Evolutionary conservation across 768 basidiomycete species (phyloP), one percentile per base, ranked within the genome.

Genomic region (Kwoniella botswanensis): DNA sequence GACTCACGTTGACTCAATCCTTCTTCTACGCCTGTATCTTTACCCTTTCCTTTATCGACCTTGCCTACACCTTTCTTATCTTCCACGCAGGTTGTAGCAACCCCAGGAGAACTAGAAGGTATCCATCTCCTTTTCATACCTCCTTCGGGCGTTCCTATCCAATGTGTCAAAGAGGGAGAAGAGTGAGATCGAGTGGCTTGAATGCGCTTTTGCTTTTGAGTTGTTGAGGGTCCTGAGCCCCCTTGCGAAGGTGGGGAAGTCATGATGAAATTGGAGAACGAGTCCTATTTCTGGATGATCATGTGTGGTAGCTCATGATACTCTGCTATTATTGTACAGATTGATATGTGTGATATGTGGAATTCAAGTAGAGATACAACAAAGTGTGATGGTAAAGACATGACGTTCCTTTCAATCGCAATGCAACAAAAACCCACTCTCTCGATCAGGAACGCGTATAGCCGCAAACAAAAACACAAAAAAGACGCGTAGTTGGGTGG

Each of bases 1-100:
- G 42, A 68, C 68, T 63, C 55, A 69, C 68, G 26, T 26, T 65
- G 55, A 21, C 68, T 70, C 42, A 68, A 65, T 17, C 57, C 71
- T 22, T 63, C 57, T 41, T 72, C 71, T n/a, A 59, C 53, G 1
- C 26, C 64, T n/a, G 29, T 46, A n/a, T 26, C 55, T n/a, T 58
- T 66, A 15, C 65, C 68, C 24, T 67, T 67, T 6, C 69, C 63
- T 41, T 58, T 56, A 10, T 35, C 59, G 2, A 56, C 13, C 9
- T n/a, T 44, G 2, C 52, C 71, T 18, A 71, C 18, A 4, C 22
- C 46, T 24, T 63, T 71, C 60, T 52, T 62, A 52, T 43, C 43
- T 26, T 71, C 71, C 41, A 71, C 29, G 11, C 10, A 21, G 0
- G 54, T 62, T n/a, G 59, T 58, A 50, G 63, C 35, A 1, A 50